phyloP scores from a whole-genome alignment of 2,329 filamentous ascomycete species.

The Chrysoporthe cubensis region DNA sequence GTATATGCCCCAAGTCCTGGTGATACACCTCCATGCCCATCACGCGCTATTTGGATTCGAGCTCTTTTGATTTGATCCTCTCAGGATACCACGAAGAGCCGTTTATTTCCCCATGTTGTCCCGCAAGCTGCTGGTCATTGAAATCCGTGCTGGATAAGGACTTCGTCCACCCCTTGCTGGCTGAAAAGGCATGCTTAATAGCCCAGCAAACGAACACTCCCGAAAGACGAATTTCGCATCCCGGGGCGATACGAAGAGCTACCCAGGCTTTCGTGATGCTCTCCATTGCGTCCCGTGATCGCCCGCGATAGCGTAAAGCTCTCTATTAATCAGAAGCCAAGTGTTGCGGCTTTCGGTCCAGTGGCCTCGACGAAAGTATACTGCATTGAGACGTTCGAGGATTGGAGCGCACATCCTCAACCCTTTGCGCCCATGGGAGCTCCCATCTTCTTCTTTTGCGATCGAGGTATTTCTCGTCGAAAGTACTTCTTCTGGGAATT shows the following conservation, averaged over 20 bases:
- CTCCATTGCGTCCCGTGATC: not conserved
- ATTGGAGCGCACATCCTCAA: slow-evolving; percentile 12
- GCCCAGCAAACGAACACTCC: not conserved
- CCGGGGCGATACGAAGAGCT: not conserved
- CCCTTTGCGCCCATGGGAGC: slow-evolving; percentile 34
- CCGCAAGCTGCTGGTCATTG: not conserved
- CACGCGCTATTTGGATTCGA: not conserved
- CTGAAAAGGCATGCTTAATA: too few species aligned
- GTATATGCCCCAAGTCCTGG: not conserved
- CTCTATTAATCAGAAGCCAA: not conserved
- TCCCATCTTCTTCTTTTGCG: slow-evolving; percentile 45
- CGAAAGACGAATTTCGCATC: not conserved
- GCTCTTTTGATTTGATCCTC: not conserved
- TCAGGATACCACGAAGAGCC: not conserved
- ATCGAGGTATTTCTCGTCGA: slow-evolving; percentile 56
- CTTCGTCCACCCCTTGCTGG: not conserved
- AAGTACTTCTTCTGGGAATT: slow-evolving; percentile 58
- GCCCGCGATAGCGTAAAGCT: not conserved
- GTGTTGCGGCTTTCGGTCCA: not conserved
- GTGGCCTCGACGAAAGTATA: not conserved
- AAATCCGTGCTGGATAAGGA: not conserved
- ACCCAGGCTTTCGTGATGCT: not conserved
- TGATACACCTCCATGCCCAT: not conserved
- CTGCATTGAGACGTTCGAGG: not conserved
- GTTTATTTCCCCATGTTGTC: not conserved